Conservation (phyloP, 305 asterid genomes). For the Solanum hybrid region DNA sequence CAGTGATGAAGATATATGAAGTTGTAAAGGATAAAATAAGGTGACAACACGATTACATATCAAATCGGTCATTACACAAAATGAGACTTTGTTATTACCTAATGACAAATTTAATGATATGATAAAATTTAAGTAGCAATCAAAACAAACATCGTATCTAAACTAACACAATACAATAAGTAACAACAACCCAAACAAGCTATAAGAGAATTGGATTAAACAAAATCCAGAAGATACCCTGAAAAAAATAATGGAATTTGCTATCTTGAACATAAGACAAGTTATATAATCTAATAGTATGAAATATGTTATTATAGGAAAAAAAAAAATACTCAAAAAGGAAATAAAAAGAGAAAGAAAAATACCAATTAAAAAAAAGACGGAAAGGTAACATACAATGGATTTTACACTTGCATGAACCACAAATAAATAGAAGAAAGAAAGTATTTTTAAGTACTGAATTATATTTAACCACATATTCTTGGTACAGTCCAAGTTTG, state of each 20-base stretch:
- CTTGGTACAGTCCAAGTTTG: conserved; percentile 4
- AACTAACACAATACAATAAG: neutral
- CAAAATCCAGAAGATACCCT: neutral
- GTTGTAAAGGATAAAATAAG: neutral
- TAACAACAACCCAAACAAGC: neutral
- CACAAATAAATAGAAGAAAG: neutral
- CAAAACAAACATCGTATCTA: neutral
- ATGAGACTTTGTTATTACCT: neutral
- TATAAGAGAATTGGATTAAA: neutral
- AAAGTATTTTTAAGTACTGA: neutral
- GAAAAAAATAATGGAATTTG: neutral
- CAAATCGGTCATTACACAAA: neutral
- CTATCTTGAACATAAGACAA: neutral
- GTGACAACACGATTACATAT: neutral
- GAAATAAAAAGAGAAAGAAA: neutral
- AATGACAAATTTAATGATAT: neutral
- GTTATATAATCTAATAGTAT: neutral
- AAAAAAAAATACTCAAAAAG: neutral
- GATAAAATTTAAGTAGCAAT: neutral
- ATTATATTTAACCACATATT: neutral
- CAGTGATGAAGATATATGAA: conserved; percentile 31
- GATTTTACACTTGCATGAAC: neutral
- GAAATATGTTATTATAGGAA: neutral
- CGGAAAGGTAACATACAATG: neutral
- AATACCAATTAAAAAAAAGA: neutral